Conservation (phyloP, 768 basidiomycete species). For the Collybiopsis confluens region DNA sequence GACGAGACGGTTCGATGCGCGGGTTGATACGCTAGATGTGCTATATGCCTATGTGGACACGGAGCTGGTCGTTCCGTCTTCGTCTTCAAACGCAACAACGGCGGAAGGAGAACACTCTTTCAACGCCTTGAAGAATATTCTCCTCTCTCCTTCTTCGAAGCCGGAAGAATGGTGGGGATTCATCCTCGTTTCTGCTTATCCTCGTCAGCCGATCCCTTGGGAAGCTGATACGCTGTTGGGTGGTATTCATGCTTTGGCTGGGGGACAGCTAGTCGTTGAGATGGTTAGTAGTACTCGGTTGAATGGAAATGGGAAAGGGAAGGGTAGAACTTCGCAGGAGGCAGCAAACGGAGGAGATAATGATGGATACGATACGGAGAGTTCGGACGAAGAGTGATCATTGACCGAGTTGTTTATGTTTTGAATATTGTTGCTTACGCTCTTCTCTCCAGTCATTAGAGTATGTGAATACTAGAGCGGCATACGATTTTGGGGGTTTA, state of each 20-base stretch:
- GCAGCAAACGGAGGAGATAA: background rate
- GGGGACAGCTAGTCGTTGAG: slow-evolving; percentile 65
- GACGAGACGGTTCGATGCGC: slow-evolving; percentile 49
- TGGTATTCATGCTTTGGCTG: slow-evolving; percentile 46
- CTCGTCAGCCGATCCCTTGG: slow-evolving; percentile 61
- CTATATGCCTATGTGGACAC: slow-evolving; percentile 75
- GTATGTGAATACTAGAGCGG: too few species aligned
- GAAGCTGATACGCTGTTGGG: slow-evolving; percentile 30
- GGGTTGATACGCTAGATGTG: slow-evolving; percentile 45
- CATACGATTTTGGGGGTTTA: too few species aligned
- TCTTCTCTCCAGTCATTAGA: too few species aligned
- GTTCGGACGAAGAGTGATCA: slow-evolving; percentile 1
- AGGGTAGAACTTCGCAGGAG: background rate
- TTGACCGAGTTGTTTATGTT: background rate
- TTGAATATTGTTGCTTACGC: background rate
- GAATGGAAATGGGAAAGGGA: background rate
- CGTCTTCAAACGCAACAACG: slow-evolving; percentile 13
- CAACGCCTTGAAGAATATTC: slow-evolving; percentile 23
- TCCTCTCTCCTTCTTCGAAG: slow-evolving; percentile 4
- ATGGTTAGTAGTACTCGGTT: slow-evolving; percentile 19
- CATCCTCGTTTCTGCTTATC: slow-evolving; percentile 64
- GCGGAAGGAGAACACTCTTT: slow-evolving; percentile 29
- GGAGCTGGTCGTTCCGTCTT: slow-evolving; percentile 42
- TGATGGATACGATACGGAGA: slow-evolving; percentile 10
- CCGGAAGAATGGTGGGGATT: slow-evolving; percentile 69